Evolutionary conservation across 1,284 basidiomycete species (phyloP).

Genomic region (Vanrija sp.): DNA sequence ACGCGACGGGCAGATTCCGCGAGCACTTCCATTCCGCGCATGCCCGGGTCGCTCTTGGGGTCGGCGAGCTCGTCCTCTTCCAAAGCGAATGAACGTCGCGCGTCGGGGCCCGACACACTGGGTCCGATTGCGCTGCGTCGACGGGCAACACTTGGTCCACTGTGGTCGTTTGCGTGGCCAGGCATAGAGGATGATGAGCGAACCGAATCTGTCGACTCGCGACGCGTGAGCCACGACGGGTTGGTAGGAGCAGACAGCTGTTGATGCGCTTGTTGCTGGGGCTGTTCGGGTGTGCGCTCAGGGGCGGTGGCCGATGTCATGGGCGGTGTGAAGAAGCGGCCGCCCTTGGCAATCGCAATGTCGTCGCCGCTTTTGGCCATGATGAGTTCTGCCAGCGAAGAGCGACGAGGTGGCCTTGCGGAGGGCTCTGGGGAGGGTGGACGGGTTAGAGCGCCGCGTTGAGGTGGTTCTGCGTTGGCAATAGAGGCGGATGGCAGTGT

Average conservation of each 20-base stretch:
- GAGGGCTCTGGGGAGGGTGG: conserved; percentile 28
- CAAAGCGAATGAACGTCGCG: neutral
- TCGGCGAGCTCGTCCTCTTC: conserved; percentile 19
- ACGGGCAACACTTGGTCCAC: neutral
- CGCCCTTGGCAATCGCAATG: conserved; percentile 21
- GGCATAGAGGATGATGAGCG: conserved; percentile 7
- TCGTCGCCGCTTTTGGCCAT: conserved; percentile 38
- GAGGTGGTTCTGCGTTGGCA: neutral
- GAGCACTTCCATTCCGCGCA: conserved; percentile 43
- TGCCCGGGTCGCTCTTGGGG: conserved; percentile 23
- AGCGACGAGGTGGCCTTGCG: conserved; percentile 15
- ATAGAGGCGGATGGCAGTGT: neutral
- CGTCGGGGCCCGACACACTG: neutral
- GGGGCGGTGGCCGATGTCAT: conserved; percentile 3
- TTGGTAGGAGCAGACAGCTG: too few species aligned
- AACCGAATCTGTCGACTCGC: conserved; percentile 29
- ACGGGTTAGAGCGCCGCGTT: conserved; percentile 17
- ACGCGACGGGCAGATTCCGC: conserved; percentile 35
- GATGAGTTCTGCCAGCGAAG: conserved; percentile 40
- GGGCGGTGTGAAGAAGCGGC: conserved; percentile 2
- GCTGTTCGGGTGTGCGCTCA: neutral
- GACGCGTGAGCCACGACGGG: conserved; percentile 6
- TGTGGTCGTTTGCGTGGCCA: neutral
- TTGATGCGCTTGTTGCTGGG: too few species aligned
- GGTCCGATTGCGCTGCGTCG: neutral